These are phyloP conservation scores for Talaromyces thailandensis DNA, from an alignment of 495 filamentous ascomycete genomes.

Conservation along the genomic window DNA sequence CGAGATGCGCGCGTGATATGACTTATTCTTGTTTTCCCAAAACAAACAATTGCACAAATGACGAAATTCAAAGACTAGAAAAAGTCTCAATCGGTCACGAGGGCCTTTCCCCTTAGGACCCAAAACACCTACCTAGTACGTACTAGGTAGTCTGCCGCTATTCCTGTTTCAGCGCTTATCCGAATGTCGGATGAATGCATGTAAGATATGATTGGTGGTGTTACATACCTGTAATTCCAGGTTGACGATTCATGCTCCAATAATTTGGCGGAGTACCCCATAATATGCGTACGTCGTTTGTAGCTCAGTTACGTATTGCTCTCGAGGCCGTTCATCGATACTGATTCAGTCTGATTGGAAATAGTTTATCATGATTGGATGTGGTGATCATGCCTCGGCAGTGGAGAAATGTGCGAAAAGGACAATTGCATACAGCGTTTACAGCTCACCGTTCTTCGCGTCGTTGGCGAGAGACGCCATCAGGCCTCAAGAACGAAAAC, in stretches of 20 bases:
- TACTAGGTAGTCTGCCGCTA: too few species aligned
- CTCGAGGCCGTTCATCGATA: background rate
- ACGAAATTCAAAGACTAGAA: background rate
- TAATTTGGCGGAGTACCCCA: background rate
- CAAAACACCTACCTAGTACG: too few species aligned
- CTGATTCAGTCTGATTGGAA: background rate
- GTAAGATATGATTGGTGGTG: background rate
- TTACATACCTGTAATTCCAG: background rate
- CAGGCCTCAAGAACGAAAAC: background rate
- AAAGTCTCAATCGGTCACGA: background rate
- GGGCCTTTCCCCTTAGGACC: background rate
- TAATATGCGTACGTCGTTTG: background rate
- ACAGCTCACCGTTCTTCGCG: background rate
- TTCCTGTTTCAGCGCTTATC: background rate
- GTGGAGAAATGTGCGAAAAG: background rate
- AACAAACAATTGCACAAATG: background rate
- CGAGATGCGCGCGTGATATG: background rate
- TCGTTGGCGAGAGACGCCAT: background rate
- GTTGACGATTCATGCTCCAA: background rate
- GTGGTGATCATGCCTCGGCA: background rate
- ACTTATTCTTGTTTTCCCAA: background rate
- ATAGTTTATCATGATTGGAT: background rate
- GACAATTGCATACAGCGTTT: background rate
- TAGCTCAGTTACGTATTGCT: background rate
- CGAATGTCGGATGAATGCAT: background rate